Conservation (phyloP, 2,329 filamentous ascomycete genomes). For the Colletotrichum sp. region DNA sequence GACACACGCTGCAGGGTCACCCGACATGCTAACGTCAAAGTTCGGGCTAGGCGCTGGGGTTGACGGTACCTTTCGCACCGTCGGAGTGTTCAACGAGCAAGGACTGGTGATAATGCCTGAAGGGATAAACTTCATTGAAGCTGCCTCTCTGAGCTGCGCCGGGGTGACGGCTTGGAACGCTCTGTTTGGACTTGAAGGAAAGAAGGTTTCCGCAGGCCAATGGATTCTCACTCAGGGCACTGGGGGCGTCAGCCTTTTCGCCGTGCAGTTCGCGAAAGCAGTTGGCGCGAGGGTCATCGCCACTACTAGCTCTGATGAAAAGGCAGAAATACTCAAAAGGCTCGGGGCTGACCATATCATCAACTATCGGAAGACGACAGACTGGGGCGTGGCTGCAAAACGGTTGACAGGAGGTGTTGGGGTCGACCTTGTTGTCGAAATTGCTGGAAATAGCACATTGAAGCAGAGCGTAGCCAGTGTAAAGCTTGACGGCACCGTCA, state of each 20-base stretch:
- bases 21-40: constrained; percentile 32
- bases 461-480: constrained; percentile 42
- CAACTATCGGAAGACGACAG: constrained; percentile 43
- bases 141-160: constrained; percentile 60
- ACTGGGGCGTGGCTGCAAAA: constrained; percentile 44
- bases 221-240: constrained; percentile 46
- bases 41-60: constrained; percentile 39
- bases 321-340: constrained; percentile 41
- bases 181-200: constrained; percentile 53
- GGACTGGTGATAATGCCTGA: constrained; percentile 65
- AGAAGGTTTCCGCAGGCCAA: constrained; percentile 34
- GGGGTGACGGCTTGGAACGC: constrained; percentile 64
- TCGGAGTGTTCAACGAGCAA: constrained; percentile 44
- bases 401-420: constrained; percentile 38
- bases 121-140: constrained; percentile 59
- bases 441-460: constrained; percentile 43
- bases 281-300: constrained; percentile 45
- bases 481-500: constrained; percentile 44
- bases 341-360: constrained; percentile 47
- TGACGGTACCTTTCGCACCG: constrained; percentile 34
- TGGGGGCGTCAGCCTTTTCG: constrained; percentile 45
- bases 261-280: constrained; percentile 45
- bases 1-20: constrained; percentile 38
- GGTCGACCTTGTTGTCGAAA: constrained; percentile 48
- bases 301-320: constrained; percentile 48